A percentile compares a stretch with the other conserved stretches of the same genome.
Evolutionary conservation across 106 monocot genomes (phyloP).

Genomic region (Apostasia shenzhenica): DNA sequence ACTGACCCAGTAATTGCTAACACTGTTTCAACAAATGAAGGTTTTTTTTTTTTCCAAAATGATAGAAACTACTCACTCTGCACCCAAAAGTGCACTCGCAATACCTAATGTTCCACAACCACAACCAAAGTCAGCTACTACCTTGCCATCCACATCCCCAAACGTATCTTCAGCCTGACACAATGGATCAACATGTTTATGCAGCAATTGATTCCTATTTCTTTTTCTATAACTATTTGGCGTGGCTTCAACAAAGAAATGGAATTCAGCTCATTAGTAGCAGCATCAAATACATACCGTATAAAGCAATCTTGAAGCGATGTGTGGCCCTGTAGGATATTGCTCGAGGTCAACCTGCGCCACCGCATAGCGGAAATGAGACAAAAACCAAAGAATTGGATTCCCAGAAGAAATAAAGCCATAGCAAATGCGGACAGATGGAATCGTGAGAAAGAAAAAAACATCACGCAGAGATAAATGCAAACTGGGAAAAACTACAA

Average conservation of each 20-base stretch:
- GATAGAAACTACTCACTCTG: conserved; percentile 58
- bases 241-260: background rate
- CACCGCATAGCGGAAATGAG: background rate
- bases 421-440: background rate
- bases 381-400: conserved; percentile 3
- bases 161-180: conserved; percentile 81
- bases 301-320: conserved; percentile 78
- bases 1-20: too few species aligned
- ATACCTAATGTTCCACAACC: conserved; percentile 97
- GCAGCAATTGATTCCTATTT: background rate
- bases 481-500: background rate
- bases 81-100: conserved; percentile 79
- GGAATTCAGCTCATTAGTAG: background rate
- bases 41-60: too few species aligned
- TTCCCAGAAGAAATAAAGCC: background rate
- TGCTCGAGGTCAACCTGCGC: conserved; percentile 89
- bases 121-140: conserved; percentile 95
- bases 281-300: conserved; percentile 30
- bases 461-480: background rate
- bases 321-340: conserved; percentile 86
- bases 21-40: too few species aligned
- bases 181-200: background rate
- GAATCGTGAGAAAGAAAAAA: background rate
- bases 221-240: too few species aligned
- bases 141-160: conserved; percentile 75